Conservation (phyloP, 495 filamentous ascomycete genomes). For the Massariosphaeria phaeospora region DNA sequence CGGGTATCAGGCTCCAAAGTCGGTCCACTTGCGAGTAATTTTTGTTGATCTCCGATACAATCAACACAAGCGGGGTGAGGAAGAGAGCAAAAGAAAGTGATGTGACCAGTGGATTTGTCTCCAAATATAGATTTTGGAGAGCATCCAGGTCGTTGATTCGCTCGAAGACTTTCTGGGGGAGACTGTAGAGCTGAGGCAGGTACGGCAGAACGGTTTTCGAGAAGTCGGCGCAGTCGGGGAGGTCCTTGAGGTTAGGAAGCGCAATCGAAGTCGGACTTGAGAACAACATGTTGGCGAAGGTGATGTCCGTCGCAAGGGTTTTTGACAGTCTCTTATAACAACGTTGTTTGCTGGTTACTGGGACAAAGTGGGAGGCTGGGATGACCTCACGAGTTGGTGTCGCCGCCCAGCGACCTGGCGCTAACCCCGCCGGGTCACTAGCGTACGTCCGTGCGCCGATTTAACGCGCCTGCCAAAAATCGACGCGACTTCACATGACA, state of each 20-base stretch:
- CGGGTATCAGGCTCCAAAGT: conserved; percentile 82
- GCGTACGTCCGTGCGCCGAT: too few relatives aligned
- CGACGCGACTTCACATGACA: conserved; percentile 29
- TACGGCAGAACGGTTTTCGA: conserved; percentile 66
- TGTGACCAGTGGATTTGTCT: conserved; percentile 80
- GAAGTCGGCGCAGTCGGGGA: conserved; percentile 70
- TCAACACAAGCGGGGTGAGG: conserved; percentile 62
- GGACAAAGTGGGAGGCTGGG: too few relatives aligned
- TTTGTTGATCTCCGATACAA: conserved; percentile 73
- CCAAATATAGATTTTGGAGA: conserved; percentile 66
- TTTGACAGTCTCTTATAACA: too few relatives aligned
- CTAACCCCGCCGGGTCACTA: too few relatives aligned
- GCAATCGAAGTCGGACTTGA: too few relatives aligned
- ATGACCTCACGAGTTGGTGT: too few relatives aligned
- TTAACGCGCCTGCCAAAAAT: conserved; percentile 9
- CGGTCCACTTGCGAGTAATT: conserved; percentile 96
- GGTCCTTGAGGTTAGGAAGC: conserved; percentile 62
- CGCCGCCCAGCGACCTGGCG: too few relatives aligned
- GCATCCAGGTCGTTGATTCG: conserved; percentile 51
- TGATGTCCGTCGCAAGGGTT: too few relatives aligned
- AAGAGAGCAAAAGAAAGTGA: conserved; percentile 67
- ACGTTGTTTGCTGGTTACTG: too few relatives aligned
- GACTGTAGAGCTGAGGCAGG: conserved; percentile 67
- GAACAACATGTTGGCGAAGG: too few relatives aligned
- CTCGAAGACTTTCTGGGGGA: conserved; percentile 59